Percentiles rank a stretch among this genome's conserved stretches.
phyloP scores from a whole-genome alignment of 805 yeast genomes.

The Cyberlindnera euphorbiae region DNA sequence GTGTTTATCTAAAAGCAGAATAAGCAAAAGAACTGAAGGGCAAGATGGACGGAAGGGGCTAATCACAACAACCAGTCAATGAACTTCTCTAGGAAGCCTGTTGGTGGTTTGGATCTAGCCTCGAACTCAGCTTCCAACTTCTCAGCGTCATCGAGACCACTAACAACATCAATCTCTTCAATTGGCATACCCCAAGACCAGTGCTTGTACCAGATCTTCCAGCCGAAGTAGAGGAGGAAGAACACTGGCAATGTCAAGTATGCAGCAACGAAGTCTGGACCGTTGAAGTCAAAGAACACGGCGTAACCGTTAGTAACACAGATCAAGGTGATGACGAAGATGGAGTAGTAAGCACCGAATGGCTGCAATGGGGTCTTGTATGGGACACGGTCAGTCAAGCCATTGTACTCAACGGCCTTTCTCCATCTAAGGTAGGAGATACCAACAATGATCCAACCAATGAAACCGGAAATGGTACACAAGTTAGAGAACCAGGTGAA shows the following conservation, averaged over 20 bases:
- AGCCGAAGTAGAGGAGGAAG: conserved; percentile 50
- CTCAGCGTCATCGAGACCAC: conserved; percentile 59
- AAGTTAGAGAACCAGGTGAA: conserved; percentile 73
- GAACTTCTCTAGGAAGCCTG: conserved; percentile 13
- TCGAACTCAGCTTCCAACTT: conserved; percentile 25
- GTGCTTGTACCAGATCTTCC: conserved; percentile 43
- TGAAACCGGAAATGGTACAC: conserved; percentile 69
- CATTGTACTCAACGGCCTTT: conserved; percentile 53
- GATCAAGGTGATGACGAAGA: conserved; percentile 45
- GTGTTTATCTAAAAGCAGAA: no score
- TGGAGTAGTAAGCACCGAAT: conserved; percentile 49
- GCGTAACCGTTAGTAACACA: conserved; percentile 71
- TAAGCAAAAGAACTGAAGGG: no score
- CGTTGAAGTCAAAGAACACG: conserved; percentile 42
- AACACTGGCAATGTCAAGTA: conserved; percentile 62
- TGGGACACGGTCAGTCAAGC: conserved; percentile 50
- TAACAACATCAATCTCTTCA: conserved; percentile 54
- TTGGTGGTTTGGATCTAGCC: conserved; percentile 10
- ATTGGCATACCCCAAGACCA: conserved; percentile 45
- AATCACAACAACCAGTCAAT: conserved; percentile 21
- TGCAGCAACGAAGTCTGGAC: conserved; percentile 62
- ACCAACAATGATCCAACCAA: conserved; percentile 71
- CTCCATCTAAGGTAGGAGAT: conserved; percentile 66
- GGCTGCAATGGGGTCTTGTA: conserved; percentile 55
- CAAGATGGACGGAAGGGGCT: no score